Percentiles rank a stretch among this genome's conserved stretches.
Evolutionary conservation across 2,329 filamentous ascomycete species (phyloP).

Genomic region (Sporothrix dimorphospora): DNA sequence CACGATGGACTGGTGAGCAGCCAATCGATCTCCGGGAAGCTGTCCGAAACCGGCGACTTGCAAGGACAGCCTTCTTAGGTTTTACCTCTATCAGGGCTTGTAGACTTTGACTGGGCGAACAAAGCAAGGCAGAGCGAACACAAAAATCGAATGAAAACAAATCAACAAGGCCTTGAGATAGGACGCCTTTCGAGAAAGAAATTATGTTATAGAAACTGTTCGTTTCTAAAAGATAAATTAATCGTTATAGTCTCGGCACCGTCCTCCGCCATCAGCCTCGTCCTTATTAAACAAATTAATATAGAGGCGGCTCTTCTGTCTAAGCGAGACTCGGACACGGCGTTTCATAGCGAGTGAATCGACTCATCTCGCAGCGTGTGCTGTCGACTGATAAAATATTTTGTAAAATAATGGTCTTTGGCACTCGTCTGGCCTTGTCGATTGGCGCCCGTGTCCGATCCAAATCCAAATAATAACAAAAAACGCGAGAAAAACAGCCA

Average conservation of each 20-base stretch:
- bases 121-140: neutral
- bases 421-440: neutral
- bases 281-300: neutral
- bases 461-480: too few relatives aligned
- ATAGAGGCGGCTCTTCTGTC: neutral
- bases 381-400: too few relatives aligned
- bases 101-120: too few relatives aligned
- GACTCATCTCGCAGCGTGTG: too few relatives aligned
- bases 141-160: neutral
- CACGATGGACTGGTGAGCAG: neutral
- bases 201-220: neutral
- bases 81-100: neutral
- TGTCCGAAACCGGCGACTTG: neutral
- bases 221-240: neutral
- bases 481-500: neutral
- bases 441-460: neutral
- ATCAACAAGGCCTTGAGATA: neutral
- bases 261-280: neutral
- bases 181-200: neutral
- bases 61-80: neutral
- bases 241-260: neutral
- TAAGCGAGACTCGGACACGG: neutral
- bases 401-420: too few relatives aligned
- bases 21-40: neutral
- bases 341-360: neutral